Evolutionary conservation across 768 basidiomycete species (phyloP), one percentile per base, ranked within the genome.

Genomic region (Leccinum truebloodii): DNA sequence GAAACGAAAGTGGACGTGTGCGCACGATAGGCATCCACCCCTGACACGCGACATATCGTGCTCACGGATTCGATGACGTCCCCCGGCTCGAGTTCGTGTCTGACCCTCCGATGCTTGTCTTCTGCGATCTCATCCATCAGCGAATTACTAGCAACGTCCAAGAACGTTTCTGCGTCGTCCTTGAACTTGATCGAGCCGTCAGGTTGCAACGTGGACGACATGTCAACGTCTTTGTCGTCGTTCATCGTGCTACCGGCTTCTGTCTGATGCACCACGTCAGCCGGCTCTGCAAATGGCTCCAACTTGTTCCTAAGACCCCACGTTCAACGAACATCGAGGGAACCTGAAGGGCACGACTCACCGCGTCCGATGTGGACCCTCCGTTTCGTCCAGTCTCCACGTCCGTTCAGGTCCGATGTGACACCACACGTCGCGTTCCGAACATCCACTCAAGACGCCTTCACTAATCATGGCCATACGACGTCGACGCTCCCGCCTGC

Each of bases 21-120:
- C 89, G 70, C 63, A 95, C 94, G 94, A 61, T 88, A 93, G 16
- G 93, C 92, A 73, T 97, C 95, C 4, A 98, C 92, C 1, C 95
- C 95, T 14, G 86, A 86, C 53, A 97, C 86, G 13, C 94, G 84
- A 6, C 92, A 91, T 52, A 95, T 92, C 12, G 95, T 98, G 55
- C 83, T 83, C 7, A 92, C 86, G 14, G 86, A 92, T 64, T 95
- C 92, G 37, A 98, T 92, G 8, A 94, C 83, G 71, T 98, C 95
- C 4, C 92, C 92, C 24, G 91, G 86, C 69, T 95, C 92, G 26
- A 96, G 79, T 60, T 94, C 89, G 67, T 94, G 92, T 44, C 93
- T 82, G 7, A 97, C 86, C 58, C 92, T 79, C 18, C 94, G 84
- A 71, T 94, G 88, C 68, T 94, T 96, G 74, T 96, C 94, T 51